phyloP scores from a whole-genome alignment of 202 grass and related monocot genomes.

The Zoysia matrella region DNA sequence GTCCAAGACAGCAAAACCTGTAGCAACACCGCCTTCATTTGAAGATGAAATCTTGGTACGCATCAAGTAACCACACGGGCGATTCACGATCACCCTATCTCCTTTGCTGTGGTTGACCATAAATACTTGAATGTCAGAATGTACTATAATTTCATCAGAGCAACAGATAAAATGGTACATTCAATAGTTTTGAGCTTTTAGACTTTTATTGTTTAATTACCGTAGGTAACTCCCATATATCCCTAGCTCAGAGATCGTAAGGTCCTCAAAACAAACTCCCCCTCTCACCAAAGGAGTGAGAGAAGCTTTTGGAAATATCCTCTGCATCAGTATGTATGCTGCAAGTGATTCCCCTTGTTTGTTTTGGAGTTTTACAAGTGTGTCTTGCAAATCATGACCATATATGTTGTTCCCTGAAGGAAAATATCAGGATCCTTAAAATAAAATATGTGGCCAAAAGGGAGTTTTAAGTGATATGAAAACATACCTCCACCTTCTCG shows the following conservation, averaged over 20 bases:
- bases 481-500: constrained; percentile 86
- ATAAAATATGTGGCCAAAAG: neutral
- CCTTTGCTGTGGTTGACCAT: constrained; percentile 60
- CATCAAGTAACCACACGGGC: constrained; percentile 83
- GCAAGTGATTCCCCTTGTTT: constrained; percentile 73
- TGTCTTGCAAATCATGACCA: constrained; percentile 68
- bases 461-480: constrained; percentile 4
- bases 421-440: constrained; percentile 34
- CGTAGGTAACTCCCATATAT: constrained; percentile 81
- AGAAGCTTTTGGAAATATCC: constrained; percentile 81
- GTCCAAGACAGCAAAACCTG: constrained; percentile 93
- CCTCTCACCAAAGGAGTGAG: constrained; percentile 74
- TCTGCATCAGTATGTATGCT: constrained; percentile 72
- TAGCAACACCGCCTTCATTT: constrained; percentile 93
- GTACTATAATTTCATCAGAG: neutral
- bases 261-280: constrained; percentile 69
- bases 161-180: neutral
- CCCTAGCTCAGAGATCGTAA: constrained; percentile 90
- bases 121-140: neutral
- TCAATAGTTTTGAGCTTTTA: neutral
- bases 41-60: constrained; percentile 96
- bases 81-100: constrained; percentile 82
- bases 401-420: constrained; percentile 85
- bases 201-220: constrained; percentile 49
- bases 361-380: constrained; percentile 60